phyloP scores from a whole-genome alignment of 331 rosid genomes.

The Malus hybrid region DNA sequence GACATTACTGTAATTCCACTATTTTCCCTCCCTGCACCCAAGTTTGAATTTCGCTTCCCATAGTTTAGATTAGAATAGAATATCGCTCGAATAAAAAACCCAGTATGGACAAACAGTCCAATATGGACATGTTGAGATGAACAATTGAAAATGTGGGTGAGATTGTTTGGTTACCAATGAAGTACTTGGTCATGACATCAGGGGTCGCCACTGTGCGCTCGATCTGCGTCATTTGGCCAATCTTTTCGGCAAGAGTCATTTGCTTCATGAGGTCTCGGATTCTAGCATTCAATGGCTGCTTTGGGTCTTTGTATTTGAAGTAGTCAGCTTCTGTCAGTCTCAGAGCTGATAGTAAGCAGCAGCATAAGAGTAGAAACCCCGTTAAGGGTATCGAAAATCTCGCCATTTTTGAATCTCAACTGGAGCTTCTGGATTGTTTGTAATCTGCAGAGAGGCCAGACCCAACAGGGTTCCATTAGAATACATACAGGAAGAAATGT shows the following conservation, averaged over 20 bases:
- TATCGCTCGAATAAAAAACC: too few relatives aligned
- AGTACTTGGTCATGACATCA: conserved; percentile 43
- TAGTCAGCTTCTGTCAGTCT: conserved; percentile 28
- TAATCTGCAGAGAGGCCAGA: conserved; percentile 5
- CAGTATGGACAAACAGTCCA: too few relatives aligned
- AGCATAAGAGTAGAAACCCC: conserved; percentile 28
- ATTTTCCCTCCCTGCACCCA: too few relatives aligned
- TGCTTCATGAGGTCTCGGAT: conserved; percentile 36
- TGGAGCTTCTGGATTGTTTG: background rate
- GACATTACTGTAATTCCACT: too few relatives aligned
- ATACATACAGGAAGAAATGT: background rate
- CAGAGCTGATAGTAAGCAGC: conserved; percentile 6
- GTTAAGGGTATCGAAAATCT: conserved; percentile 17
- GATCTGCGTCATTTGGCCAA: conserved; percentile 73
- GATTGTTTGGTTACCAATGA: conserved; percentile 35
- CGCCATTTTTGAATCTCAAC: conserved; percentile 23
- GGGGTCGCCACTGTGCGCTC: conserved; percentile 48
- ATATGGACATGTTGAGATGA: background rate
- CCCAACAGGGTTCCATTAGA: background rate
- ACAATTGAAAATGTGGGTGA: background rate
- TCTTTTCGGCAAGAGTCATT: conserved; percentile 64
- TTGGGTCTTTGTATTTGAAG: conserved; percentile 60
- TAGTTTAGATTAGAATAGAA: too few relatives aligned
- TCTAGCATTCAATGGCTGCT: conserved; percentile 39
- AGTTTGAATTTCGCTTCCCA: rapidly evolving